Evolutionary conservation across 1,284 basidiomycete species (phyloP).

Genomic region (Apiotrichum brassicae): DNA sequence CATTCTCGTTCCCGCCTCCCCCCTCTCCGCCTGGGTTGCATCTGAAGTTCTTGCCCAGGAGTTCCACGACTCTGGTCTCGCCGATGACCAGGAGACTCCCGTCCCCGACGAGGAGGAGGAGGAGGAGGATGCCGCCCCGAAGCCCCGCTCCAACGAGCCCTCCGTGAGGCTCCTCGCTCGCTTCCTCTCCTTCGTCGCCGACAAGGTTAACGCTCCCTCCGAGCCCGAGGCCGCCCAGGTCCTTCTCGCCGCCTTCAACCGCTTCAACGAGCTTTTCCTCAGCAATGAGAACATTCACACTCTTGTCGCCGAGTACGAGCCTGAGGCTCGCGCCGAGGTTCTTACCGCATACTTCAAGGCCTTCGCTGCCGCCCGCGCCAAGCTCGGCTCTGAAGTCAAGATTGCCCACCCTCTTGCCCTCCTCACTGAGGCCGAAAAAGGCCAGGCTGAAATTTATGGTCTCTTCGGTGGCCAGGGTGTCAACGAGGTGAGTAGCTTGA

Average conservation of each 20-base stretch:
- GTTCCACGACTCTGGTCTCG: constrained; percentile 60
- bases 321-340: constrained; percentile 67
- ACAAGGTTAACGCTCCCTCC: constrained; percentile 53
- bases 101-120: constrained; percentile 49
- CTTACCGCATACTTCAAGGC: constrained; percentile 76
- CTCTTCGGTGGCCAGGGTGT: constrained; percentile 98
- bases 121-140: constrained; percentile 34
- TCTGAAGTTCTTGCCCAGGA: constrained; percentile 82
- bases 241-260: constrained; percentile 63
- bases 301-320: constrained; percentile 67
- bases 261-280: constrained; percentile 75
- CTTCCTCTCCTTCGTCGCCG: constrained; percentile 68
- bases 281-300: constrained; percentile 61
- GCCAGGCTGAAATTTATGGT: constrained; percentile 77
- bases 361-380: constrained; percentile 63
- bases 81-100: constrained; percentile 31
- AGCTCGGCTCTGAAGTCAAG: constrained; percentile 56
- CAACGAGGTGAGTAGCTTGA: constrained; percentile 60
- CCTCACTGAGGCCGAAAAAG: constrained; percentile 61
- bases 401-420: constrained; percentile 65
- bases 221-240: constrained; percentile 60
- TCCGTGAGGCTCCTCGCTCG: constrained; percentile 69
- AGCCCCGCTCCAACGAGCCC: constrained; percentile 50
- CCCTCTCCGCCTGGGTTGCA: constrained; percentile 72
- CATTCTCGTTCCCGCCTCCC: constrained; percentile 69